Conservation (phyloP, 257 asterid genomes). For the Pogostemon cablin region DNA sequence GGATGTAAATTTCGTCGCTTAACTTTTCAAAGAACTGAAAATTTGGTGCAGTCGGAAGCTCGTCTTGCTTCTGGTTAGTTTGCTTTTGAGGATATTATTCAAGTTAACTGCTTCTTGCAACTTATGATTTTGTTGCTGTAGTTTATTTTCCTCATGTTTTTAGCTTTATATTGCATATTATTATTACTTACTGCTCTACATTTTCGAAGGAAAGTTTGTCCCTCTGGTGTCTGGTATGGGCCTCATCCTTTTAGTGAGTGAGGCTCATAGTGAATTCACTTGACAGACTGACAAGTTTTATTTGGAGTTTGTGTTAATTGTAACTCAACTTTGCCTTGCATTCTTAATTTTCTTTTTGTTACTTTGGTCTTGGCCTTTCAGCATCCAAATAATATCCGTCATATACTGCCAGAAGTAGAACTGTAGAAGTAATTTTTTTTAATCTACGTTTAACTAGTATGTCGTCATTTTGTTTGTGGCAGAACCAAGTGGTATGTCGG, state of each 20-base stretch:
- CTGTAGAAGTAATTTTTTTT: neutral
- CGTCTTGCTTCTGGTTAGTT: slow-evolving; percentile 18
- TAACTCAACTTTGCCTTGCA: neutral
- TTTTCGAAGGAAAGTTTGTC: neutral
- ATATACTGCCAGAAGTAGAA: neutral
- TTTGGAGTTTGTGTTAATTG: neutral
- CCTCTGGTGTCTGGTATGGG: neutral
- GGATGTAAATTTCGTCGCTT: slow-evolving; percentile 79
- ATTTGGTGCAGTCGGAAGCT: slow-evolving; percentile 94
- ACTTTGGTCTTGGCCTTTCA: neutral
- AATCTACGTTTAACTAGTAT: slow-evolving; percentile 9
- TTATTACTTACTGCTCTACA: neutral
- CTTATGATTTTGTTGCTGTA: neutral
- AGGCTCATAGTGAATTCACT: neutral
- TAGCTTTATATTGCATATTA: neutral
- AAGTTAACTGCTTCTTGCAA: neutral
- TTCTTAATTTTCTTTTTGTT: neutral
- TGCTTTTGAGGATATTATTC: slow-evolving; percentile 2
- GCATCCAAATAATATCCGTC: neutral
- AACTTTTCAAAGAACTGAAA: slow-evolving; percentile 66
- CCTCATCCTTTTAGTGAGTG: neutral
- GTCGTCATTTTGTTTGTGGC: slow-evolving; percentile 30
- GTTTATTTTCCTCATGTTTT: slow-evolving; percentile 6
- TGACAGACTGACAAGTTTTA: neutral
- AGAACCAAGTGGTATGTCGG: slow-evolving; percentile 46